Percentiles rank a stretch among this genome's conserved stretches.
These are phyloP conservation scores for Picea mariana DNA, from an alignment of 83 land plant genomes.

Conservation along the genomic window DNA sequence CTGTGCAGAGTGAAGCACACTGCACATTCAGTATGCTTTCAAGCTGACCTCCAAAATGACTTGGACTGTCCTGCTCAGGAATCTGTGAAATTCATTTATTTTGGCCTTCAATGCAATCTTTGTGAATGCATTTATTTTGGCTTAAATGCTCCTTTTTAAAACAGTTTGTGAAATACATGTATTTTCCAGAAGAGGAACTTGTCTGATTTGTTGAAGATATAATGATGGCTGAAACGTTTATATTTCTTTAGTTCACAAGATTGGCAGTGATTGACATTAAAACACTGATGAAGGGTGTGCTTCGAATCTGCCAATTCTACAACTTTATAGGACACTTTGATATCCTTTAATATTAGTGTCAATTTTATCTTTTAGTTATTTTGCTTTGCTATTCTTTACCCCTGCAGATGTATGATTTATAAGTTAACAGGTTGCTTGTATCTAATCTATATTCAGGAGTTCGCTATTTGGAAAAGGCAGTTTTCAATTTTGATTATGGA, in stretches of 20 bases:
- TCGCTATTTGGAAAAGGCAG: constrained; percentile 92
- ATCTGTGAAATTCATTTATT: not conserved
- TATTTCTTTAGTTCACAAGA: not conserved
- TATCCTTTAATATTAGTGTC: not conserved
- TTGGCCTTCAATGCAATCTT: not conserved
- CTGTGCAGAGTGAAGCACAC: not conserved
- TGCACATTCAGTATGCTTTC: not conserved
- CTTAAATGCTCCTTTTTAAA: not conserved
- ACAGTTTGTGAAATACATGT: constrained; percentile 1
- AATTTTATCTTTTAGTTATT: not conserved
- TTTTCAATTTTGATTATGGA: constrained; percentile 90
- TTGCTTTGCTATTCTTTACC: constrained; percentile 3
- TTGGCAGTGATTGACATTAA: not conserved
- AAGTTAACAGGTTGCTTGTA: not conserved
- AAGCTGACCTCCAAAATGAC: not conserved
- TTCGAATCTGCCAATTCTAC: not conserved
- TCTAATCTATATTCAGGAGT: constrained; percentile 50
- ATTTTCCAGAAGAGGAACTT: not conserved
- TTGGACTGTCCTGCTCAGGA: not conserved
- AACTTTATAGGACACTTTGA: not conserved
- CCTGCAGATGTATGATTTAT: not conserved
- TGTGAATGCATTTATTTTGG: not conserved
- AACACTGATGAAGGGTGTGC: not conserved
- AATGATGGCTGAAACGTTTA: not conserved
- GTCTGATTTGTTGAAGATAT: not conserved